These are phyloP conservation scores for Rhizopogon vinicolor DNA, from an alignment of 768 basidiomycete genomes.

Conservation along the genomic window DNA sequence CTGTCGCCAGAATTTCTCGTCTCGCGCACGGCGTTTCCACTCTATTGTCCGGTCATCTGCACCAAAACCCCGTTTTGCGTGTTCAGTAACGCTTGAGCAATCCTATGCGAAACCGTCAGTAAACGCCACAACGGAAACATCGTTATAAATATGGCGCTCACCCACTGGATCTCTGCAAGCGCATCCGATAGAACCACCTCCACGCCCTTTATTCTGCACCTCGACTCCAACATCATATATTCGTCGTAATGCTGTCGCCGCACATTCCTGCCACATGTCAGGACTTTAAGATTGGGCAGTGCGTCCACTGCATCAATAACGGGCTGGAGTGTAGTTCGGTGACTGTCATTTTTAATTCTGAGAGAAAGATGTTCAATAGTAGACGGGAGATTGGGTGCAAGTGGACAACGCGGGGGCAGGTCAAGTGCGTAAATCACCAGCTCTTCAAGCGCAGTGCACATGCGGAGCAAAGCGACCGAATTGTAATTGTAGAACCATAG, in stretches of 20 bases:
- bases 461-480: conserved; percentile 28
- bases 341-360: conserved; percentile 7
- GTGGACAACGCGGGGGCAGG: conserved; percentile 28
- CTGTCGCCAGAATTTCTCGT: too few relatives aligned
- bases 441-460: conserved; percentile 36
- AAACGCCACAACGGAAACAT: too few relatives aligned
- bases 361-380: conserved; percentile 38
- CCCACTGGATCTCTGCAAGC: conserved; percentile 6
- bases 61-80: too few relatives aligned
- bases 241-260: conserved; percentile 7
- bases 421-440: conserved; percentile 28
- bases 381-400: conserved; percentile 28
- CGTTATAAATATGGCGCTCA: too few relatives aligned
- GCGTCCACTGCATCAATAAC: conserved; percentile 27
- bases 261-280: conserved; percentile 31
- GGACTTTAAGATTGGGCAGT: conserved; percentile 29
- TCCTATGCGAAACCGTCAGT: too few relatives aligned
- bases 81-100: too few relatives aligned
- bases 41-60: too few relatives aligned
- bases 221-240: conserved; percentile 19
- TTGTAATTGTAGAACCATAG: conserved; percentile 31
- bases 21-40: too few relatives aligned
- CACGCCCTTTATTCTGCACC: conserved; percentile 26
- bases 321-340: conserved; percentile 18
- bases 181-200: conserved; percentile 23